Percentiles rank a stretch among this genome's conserved stretches.
Evolutionary conservation across 768 basidiomycete genomes (phyloP).

Genomic region (Tricholoma bakamatsutake): DNA sequence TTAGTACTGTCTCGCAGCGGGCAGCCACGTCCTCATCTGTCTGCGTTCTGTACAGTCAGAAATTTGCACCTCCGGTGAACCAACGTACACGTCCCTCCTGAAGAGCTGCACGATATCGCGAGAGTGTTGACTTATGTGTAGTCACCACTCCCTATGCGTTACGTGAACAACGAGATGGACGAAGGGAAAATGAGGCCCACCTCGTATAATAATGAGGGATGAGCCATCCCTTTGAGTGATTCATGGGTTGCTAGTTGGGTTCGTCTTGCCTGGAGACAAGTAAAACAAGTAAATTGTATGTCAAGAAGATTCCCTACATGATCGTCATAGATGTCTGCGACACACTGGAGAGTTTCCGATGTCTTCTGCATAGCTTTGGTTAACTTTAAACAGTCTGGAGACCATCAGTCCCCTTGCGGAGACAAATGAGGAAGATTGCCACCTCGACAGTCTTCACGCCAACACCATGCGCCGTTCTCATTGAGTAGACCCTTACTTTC

Average conservation of each 20-base stretch:
- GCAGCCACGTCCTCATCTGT: conserved; percentile 59
- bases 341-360: conserved; percentile 63
- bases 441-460: conserved; percentile 76
- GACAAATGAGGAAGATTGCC: conserved; percentile 5
- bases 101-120: conserved; percentile 56
- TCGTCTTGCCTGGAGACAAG: conserved; percentile 51
- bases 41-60: conserved; percentile 24
- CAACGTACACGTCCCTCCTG: conserved; percentile 29
- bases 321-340: conserved; percentile 76
- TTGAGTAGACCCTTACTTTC: conserved; percentile 58
- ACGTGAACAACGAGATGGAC: neutral
- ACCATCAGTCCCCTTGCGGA: neutral
- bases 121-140: conserved; percentile 67
- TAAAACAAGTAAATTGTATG: neutral
- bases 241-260: conserved; percentile 74
- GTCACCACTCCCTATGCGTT: conserved; percentile 56
- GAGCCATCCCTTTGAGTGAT: conserved; percentile 66
- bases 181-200: conserved; percentile 25
- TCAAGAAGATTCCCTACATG: conserved; percentile 42
- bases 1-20: conserved; percentile 83
- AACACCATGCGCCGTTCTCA: conserved; percentile 79
- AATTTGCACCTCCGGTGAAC: neutral
- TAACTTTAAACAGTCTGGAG: conserved; percentile 64
- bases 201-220: conserved; percentile 68
- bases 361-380: conserved; percentile 77